These are phyloP conservation scores for Yamadazyma sp. DNA, from an alignment of 1,139 yeast genomes.

Conservation along the genomic window DNA sequence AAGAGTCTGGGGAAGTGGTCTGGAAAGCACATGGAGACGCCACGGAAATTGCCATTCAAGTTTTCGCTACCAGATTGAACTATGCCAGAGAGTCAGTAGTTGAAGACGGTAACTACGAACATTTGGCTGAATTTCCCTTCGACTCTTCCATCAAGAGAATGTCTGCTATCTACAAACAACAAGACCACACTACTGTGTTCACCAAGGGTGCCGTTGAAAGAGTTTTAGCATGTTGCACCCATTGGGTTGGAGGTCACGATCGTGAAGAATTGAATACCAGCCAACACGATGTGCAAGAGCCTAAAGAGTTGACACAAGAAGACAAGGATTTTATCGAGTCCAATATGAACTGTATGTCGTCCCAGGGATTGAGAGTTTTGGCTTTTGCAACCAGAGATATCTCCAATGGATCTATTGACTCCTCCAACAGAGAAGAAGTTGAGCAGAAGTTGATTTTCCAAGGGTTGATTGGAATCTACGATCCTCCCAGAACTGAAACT, in stretches of 20 bases:
- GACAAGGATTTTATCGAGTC: conserved; percentile 46
- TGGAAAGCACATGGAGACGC: conserved; percentile 88
- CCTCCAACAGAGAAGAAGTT: conserved; percentile 45
- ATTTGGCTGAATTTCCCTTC: conserved; percentile 70
- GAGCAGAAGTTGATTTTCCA: conserved; percentile 59
- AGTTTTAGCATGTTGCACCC: conserved; percentile 54
- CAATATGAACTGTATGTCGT: conserved; percentile 62
- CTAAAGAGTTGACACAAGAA: conserved; percentile 38
- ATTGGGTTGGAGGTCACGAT: conserved; percentile 46
- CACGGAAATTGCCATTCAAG: conserved; percentile 81
- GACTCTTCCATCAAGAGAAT: conserved; percentile 77
- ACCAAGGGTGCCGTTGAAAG: conserved; percentile 85
- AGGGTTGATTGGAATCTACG: conserved; percentile 79
- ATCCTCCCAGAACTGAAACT: conserved; percentile 78
- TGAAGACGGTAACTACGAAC: conserved; percentile 33
- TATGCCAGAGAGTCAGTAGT: conserved; percentile 45
- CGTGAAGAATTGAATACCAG: conserved; percentile 17
- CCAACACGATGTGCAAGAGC: conserved; percentile 18
- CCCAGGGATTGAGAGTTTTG: conserved; percentile 71
- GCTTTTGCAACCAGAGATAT: conserved; percentile 58
- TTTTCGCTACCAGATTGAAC: conserved; percentile 59
- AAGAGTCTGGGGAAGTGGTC: conserved; percentile 19
- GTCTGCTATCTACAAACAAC: conserved; percentile 56
- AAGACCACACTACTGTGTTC: conserved; percentile 37
- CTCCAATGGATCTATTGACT: conserved; percentile 19